Evolutionary conservation across 2,329 filamentous ascomycete species (phyloP).

Genomic region (Botrytis tulipae): DNA sequence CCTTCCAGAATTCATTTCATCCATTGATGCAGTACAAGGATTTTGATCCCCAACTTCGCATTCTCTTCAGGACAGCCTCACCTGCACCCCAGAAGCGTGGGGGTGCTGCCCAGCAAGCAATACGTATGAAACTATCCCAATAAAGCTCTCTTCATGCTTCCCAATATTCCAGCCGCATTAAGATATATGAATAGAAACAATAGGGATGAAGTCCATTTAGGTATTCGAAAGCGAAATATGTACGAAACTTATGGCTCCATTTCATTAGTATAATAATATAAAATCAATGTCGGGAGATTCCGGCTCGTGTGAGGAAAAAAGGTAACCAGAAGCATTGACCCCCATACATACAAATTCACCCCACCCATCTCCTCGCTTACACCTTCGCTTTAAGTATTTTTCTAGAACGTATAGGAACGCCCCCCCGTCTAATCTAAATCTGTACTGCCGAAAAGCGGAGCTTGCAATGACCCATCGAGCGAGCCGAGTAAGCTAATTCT

Average conservation of each 20-base stretch:
- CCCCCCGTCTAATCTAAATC: background rate
- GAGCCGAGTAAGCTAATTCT: background rate
- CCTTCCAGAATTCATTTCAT: background rate
- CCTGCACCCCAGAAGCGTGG: background rate
- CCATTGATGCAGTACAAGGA: background rate
- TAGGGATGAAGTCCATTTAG: background rate
- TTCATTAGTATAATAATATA: background rate
- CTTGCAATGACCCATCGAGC: background rate
- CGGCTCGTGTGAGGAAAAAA: background rate
- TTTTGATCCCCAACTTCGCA: background rate
- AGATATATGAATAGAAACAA: background rate
- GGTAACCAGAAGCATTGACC: background rate
- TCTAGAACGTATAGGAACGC: background rate
- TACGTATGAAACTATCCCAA: conserved; percentile 2
- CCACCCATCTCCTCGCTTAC: background rate
- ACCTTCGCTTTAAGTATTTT: background rate
- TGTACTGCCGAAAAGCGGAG: conserved; percentile 13
- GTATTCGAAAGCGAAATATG: background rate
- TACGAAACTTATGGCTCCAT: background rate
- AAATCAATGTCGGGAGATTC: background rate
- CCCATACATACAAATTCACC: background rate
- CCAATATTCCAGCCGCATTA: background rate
- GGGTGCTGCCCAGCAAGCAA: background rate
- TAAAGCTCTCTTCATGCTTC: background rate
- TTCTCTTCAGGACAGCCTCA: background rate